Evolutionary conservation across 2,329 filamentous ascomycete species (phyloP), one percentile per base, ranked within the genome.

Genomic region (Colletotrichum euphorbiae): DNA sequence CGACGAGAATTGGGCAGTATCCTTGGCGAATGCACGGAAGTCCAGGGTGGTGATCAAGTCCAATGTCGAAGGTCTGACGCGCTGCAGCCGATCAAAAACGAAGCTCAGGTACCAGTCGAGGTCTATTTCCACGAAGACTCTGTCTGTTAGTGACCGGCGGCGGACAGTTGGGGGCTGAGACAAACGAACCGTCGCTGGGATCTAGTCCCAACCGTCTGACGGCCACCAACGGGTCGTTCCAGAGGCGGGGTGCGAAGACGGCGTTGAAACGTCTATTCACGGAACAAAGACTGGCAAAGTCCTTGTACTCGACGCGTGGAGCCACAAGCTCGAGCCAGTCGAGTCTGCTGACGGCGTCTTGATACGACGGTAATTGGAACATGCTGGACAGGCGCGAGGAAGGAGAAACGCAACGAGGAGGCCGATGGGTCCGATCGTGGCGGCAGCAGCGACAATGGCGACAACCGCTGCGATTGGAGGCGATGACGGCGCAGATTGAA

Each of bases 251-350:
- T 4, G 82, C 82, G 72, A 89, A 88, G 19, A 81, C 75, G 46
- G 71, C 63, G 77, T 84, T 81, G 71, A 85, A 87, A 9, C 77
- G 80, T 45, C 72, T 76, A 54, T 78, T 82, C 9, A 88, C 85
- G 42, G 81, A 80, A 72, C 84, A 87, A 48, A 87, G 80, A 7
- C 75, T 74, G 24, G 77, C 72, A 71, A 84, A 84, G 72, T 85
- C 80, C 6, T 72, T 64, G 46, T 79, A 71, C 2, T 75, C 72
- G 52, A 87, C 70, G 70, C 82, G 83, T 1, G 83, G 80, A 6
- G 80, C 83, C 12, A 82, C 82, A 4, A 88, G 70, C 33, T 75
- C 75, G 15, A 87, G 77, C 84, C 85, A 87, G 77, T 88, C 82
- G 59, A 74, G 73, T 9, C 74, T 76, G 7, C 78, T 72, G 2